phyloP scores from a whole-genome alignment of 306 rosid species.

The Mimosa bimucronata region DNA sequence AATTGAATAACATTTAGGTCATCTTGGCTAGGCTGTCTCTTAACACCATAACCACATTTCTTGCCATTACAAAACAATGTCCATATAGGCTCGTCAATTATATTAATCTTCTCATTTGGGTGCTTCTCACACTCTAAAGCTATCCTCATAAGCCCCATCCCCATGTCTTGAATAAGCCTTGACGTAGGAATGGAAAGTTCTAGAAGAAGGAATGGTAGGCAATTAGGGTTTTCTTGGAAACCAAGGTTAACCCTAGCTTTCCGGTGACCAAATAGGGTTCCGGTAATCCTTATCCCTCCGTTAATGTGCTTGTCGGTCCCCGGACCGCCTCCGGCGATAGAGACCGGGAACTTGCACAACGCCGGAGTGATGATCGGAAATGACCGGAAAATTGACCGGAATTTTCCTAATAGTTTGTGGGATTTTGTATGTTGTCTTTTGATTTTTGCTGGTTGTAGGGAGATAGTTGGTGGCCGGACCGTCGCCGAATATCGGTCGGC shows the following conservation, averaged over 20 bases:
- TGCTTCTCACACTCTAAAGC: slow-evolving; percentile 81
- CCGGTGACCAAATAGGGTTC: slow-evolving; percentile 71
- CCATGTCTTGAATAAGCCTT: slow-evolving; percentile 77
- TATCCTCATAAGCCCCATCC: slow-evolving; percentile 64
- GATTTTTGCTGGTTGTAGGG: slow-evolving; percentile 68
- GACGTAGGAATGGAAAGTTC: slow-evolving; percentile 72
- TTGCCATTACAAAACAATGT: slow-evolving; percentile 72
- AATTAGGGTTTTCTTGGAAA: slow-evolving; percentile 68
- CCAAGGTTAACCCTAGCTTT: slow-evolving; percentile 72
- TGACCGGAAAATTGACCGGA: slow-evolving; percentile 62
- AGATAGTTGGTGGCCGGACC: slow-evolving; percentile 28
- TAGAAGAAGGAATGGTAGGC: slow-evolving; percentile 61
- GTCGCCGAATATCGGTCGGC: not conserved
- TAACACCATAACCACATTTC: slow-evolving; percentile 78
- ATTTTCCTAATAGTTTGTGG: slow-evolving; percentile 40
- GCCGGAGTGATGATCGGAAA: slow-evolving; percentile 77
- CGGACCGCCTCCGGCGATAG: slow-evolving; percentile 34
- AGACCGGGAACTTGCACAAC: slow-evolving; percentile 53
- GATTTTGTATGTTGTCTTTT: slow-evolving; percentile 46
- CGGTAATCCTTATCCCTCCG: slow-evolving; percentile 67
- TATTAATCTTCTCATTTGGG: slow-evolving; percentile 53
- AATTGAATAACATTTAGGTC: slow-evolving; percentile 75
- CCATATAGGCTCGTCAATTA: slow-evolving; percentile 81
- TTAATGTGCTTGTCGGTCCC: slow-evolving; percentile 46
- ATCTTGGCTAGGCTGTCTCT: slow-evolving; percentile 70